Base-by-base conservation (phyloP, 495 filamentous ascomycete genomes). In the Penicillium steckii region DNA sequence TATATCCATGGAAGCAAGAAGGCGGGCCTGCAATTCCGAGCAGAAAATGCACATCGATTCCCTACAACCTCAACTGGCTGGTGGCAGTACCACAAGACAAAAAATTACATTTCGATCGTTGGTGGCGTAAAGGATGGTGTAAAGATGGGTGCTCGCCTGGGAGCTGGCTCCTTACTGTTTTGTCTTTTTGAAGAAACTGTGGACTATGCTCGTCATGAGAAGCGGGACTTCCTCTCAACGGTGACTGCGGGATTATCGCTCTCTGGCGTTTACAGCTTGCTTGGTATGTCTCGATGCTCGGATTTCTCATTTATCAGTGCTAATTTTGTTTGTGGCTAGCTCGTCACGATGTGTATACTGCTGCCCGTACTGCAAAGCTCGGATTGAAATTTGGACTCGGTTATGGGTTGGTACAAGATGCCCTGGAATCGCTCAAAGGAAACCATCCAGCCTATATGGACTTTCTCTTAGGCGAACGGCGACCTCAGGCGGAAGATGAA, bases 51-150 rank as follows among this genome's bases (percentile, higher is more conserved):
- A 18, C 94, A 98, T 73, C 85, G 91, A 58, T 82, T 95, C 40
- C 94, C 94, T 18, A 83, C 74, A 5, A 81, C 82, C n/a, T 82
- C 86, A 19, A 81, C 81, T 7, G 94, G 90, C 24, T 98, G 94
- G 94, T 98, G 90, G 65, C 82, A 97, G 23, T 98, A 98, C 66
- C 95, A 97, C 71, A 97, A 96, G 70, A 89, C 83, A 60, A 97
- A 97, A 72, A 97, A 96, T 66, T 97, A 97, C 72, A 81, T 88
- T 50, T 71, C 85, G 5, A 80, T 86, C 43, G 78, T 85, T 9
- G 89, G 88, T 2, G 94, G 86, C 0, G 68, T 92, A 10, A 81
- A 80, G 55, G 89, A 91, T 63, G 95, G 90, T 0, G 46, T 88
- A 33, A 85, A 81, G 59, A 86, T 91, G 80, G 93, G 88, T 4